A percentile compares a stretch with the other conserved stretches of the same genome.
These are phyloP conservation scores for Calycina marina DNA, from an alignment of 2,329 filamentous ascomycete genomes.

Conservation along the genomic window DNA sequence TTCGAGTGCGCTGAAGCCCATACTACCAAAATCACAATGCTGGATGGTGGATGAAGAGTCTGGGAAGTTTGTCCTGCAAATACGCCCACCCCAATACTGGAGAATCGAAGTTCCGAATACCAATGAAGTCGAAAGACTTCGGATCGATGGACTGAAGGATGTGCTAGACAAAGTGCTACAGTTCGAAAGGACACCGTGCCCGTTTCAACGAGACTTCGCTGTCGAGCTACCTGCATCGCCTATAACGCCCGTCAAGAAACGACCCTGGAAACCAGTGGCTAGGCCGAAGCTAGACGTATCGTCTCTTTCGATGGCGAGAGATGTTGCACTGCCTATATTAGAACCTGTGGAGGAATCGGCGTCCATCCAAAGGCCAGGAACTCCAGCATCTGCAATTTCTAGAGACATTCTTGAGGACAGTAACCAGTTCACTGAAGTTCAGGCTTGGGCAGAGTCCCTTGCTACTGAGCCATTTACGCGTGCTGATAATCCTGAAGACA, in stretches of 20 bases:
- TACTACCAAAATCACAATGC: constrained; percentile 79
- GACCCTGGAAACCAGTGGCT: constrained; percentile 47
- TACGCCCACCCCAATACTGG: constrained; percentile 74
- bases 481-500: not conserved
- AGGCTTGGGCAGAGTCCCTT: not conserved
- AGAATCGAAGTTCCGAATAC: constrained; percentile 69
- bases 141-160: constrained; percentile 51
- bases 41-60: constrained; percentile 75
- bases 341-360: too few relatives aligned
- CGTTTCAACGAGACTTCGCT: constrained; percentile 65
- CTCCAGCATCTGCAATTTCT: too few relatives aligned
- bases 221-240: constrained; percentile 59
- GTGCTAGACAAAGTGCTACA: constrained; percentile 60
- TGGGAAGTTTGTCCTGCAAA: constrained; percentile 76
- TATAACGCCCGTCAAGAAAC: constrained; percentile 48
- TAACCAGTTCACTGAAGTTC: not conserved
- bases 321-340: not conserved
- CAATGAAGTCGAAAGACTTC: constrained; percentile 45
- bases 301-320: constrained; percentile 1
- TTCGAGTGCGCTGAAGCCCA: constrained; percentile 68
- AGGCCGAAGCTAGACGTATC: constrained; percentile 7
- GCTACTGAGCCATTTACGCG: not conserved
- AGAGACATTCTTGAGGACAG: too few relatives aligned
- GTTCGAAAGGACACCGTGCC: constrained; percentile 80
- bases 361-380: too few relatives aligned